Conservation (phyloP, 2,329 filamentous ascomycete genomes). For the Ilyonectria robusta region DNA sequence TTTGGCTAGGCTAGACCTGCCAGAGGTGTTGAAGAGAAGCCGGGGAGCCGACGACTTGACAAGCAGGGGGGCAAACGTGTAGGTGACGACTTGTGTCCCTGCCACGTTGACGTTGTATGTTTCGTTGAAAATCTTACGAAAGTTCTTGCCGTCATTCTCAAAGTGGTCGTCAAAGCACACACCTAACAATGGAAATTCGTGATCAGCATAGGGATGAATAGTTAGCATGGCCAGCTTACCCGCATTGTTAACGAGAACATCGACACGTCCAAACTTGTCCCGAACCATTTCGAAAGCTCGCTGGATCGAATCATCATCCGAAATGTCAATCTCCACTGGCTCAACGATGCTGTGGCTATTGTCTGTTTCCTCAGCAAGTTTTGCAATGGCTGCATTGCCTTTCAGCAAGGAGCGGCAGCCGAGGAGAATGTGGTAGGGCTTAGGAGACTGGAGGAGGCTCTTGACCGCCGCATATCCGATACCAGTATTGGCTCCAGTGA, state of each 20-base stretch:
- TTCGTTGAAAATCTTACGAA: constrained; percentile 60
- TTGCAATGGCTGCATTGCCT: constrained; percentile 61
- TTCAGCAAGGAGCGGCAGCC: constrained; percentile 67
- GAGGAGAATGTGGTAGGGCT: constrained; percentile 69
- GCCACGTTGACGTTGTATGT: constrained; percentile 66
- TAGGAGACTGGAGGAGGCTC: constrained; percentile 62
- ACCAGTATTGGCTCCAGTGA: constrained; percentile 74
- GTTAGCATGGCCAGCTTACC: constrained; percentile 50
- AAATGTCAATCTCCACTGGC: constrained; percentile 67
- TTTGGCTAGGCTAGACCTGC: too few relatives aligned
- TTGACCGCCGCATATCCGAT: constrained; percentile 72
- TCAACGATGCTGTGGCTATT: constrained; percentile 60
- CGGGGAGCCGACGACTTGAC: constrained; percentile 58
- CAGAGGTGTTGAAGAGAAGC: constrained; percentile 64
- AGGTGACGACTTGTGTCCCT: constrained; percentile 59
- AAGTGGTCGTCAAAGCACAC: constrained; percentile 58
- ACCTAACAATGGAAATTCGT: constrained; percentile 46
- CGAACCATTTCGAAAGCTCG: constrained; percentile 60
- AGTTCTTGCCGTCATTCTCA: constrained; percentile 39
- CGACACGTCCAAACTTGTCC: constrained; percentile 60
- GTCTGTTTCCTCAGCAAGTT: constrained; percentile 56
- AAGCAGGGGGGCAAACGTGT: constrained; percentile 60
- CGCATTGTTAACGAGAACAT: constrained; percentile 71
- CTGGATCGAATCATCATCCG: constrained; percentile 66
- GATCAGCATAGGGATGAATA: background rate